phyloP scores from a whole-genome alignment of 2,329 filamentous ascomycete species.

The Chrysoporthe deuterocubensis region DNA sequence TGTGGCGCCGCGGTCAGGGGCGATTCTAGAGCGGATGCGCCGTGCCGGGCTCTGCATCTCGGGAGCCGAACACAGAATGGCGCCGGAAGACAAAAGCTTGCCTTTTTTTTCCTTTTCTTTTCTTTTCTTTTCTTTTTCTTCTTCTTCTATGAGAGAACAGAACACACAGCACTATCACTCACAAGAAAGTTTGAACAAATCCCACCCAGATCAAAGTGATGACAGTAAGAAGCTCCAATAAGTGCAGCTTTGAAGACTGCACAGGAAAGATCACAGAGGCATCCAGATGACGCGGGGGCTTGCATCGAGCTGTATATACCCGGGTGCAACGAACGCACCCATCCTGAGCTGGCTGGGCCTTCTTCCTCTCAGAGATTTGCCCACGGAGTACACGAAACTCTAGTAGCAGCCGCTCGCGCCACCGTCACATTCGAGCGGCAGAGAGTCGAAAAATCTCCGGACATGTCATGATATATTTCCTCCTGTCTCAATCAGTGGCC shows the following conservation, averaged over 20 bases:
- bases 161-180: too few relatives aligned
- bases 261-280: background rate
- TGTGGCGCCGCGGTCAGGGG: background rate
- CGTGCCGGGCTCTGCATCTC: constrained; percentile 2
- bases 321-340: background rate
- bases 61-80: background rate
- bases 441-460: background rate
- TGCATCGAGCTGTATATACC: constrained; percentile 6
- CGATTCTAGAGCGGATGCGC: background rate
- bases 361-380: background rate
- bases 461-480: background rate
- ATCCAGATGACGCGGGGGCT: background rate
- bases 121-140: background rate
- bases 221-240: too few relatives aligned
- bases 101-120: background rate
- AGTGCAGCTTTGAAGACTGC: too few relatives aligned
- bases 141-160: background rate
- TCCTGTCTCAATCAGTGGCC: background rate
- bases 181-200: too few relatives aligned
- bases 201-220: too few relatives aligned
- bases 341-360: background rate
- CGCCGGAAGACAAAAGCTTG: background rate
- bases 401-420: background rate
- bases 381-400: background rate
- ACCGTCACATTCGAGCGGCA: constrained; percentile 4